Conservation (phyloP, 768 basidiomycete genomes). For the Kockovaella imperatae region DNA sequence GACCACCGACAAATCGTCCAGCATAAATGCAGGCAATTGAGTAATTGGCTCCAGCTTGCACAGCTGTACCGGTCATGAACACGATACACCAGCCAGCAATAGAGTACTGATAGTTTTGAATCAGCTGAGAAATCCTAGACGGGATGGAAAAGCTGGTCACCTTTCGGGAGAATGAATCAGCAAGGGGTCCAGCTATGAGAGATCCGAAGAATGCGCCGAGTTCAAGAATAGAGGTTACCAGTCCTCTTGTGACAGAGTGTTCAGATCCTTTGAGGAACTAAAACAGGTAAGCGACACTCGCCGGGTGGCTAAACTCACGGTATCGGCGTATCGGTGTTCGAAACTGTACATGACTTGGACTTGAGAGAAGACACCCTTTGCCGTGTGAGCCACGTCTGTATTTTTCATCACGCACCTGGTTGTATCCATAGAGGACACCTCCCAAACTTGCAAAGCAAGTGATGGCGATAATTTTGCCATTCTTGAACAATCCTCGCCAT, state of each 20-base stretch:
- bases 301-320: slow-evolving; percentile 11
- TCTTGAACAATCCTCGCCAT: slow-evolving; percentile 52
- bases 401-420: slow-evolving; percentile 66
- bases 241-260: slow-evolving; percentile 56
- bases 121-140: not conserved
- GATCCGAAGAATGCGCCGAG: slow-evolving; percentile 63
- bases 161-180: slow-evolving; percentile 66
- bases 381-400: slow-evolving; percentile 50
- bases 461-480: slow-evolving; percentile 58
- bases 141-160: slow-evolving; percentile 48
- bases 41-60: slow-evolving; percentile 45
- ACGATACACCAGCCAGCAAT: slow-evolving; percentile 55
- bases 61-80: slow-evolving; percentile 61
- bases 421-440: slow-evolving; percentile 57
- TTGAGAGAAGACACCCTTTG: slow-evolving; percentile 65
- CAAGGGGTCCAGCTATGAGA: slow-evolving; percentile 59
- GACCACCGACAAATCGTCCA: slow-evolving; percentile 67
- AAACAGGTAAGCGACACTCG: too few relatives aligned
- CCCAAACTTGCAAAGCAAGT: slow-evolving; percentile 73
- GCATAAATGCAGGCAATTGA: slow-evolving; percentile 56
- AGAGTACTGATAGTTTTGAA: slow-evolving; percentile 20
- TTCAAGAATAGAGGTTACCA: slow-evolving; percentile 62
- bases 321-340: slow-evolving; percentile 15
- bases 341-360: slow-evolving; percentile 54
- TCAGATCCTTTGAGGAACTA: slow-evolving; percentile 7